Base-by-base conservation (phyloP, 2,329 filamentous ascomycete genomes). In the Pleoardoris graminearum region DNA sequence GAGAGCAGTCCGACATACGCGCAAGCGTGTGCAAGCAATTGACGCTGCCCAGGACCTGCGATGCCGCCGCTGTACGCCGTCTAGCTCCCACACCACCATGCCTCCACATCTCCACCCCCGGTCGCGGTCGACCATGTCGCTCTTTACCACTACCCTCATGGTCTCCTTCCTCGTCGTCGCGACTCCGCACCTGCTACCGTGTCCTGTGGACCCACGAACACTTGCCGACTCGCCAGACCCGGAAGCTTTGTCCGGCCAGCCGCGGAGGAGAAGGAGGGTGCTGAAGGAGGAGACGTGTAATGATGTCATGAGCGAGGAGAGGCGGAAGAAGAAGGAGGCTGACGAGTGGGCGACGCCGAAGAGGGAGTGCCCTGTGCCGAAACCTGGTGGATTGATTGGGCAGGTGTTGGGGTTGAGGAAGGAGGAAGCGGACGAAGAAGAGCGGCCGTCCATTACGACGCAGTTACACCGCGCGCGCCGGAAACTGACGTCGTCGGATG, bases 121-220 rank as follows among this genome's bases (percentile, higher is more conserved):
- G 74, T 97, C 93, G 62, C 87, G 90, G 66, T 90, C 91, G 78
- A 99, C 94, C 65, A 92, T 89, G 51, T 94, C 91, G 39, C 87
- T 99, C 55, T 99, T 99, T 78, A 91, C 91, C 45, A 90, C 89
- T n/a, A 97, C 93, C 1, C 83, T 97, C 49, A 82, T 90, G 57
- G 86, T 91, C 27, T 94, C 89, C 63, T 96, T 99, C 74, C 83
- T 96, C 58, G 92, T 99, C 57, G 94, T 99, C 48, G 90, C 85
- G 25, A 80, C 96, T 38, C 94, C 94, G 19, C 94, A 99, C 73
- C 71, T 95, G 25, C 83, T 99, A 16, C 94, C 94, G 1, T 99
- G 94, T 71, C 94, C 94, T 1, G 90, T 91, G 23, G 76, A 78
- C 39, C 90, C 90, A 2, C 83, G 89, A 59, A 84, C 86, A 29